Evolutionary conservation across 306 rosid species (phyloP).

Genomic region (Medicago lupulina): DNA sequence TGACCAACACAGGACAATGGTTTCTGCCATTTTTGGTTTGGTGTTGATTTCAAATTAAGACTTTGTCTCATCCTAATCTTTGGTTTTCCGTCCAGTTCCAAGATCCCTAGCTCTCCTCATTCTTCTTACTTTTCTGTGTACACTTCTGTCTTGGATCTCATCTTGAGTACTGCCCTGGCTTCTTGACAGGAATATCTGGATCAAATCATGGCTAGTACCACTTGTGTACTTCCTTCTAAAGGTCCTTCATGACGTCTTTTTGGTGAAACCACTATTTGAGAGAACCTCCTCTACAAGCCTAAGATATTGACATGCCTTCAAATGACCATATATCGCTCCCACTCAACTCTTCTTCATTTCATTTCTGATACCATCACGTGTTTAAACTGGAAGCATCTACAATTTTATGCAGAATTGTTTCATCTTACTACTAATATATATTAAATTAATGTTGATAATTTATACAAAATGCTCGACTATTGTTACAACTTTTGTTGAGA

Average conservation of each 20-base stretch:
- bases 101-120: not conserved
- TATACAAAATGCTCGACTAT: constrained; percentile 1
- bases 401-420: not conserved
- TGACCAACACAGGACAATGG: too few species aligned
- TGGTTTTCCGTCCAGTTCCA: not conserved
- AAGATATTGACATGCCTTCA: not conserved
- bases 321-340: not conserved
- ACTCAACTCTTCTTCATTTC: not conserved
- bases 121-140: not conserved
- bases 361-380: constrained; percentile 14
- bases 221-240: not conserved
- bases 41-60: not conserved
- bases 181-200: not conserved
- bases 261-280: too few species aligned
- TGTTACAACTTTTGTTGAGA: constrained; percentile 3
- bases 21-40: not conserved
- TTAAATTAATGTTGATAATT: not conserved
- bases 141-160: not conserved
- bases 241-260: not conserved
- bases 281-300: too few species aligned
- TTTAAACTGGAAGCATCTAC: not conserved
- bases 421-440: not conserved
- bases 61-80: not conserved
- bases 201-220: not conserved
- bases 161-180: not conserved